Conservation (phyloP, 345 rosid species). For the Orychophragmus violaceus region DNA sequence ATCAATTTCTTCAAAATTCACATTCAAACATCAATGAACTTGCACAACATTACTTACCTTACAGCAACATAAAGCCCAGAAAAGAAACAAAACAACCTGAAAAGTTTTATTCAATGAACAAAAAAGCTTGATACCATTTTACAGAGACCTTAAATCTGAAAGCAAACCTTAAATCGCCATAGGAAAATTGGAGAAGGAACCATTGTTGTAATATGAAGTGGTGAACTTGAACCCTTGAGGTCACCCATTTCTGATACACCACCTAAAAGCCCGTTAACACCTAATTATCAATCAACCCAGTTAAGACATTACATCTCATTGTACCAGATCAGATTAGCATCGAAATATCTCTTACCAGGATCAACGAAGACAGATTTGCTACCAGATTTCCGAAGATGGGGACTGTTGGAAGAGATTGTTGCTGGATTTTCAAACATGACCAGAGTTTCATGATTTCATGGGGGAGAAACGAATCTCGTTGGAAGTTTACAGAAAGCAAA, state of each 20-base stretch:
- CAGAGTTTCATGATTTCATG: conserved; percentile 18
- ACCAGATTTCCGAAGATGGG: conserved; percentile 78
- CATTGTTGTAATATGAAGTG: conserved; percentile 43
- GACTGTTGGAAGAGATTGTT: conserved; percentile 52
- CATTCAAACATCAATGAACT: not conserved
- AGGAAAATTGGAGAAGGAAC: conserved; percentile 76
- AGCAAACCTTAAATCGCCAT: conserved; percentile 90
- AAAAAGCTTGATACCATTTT: no score
- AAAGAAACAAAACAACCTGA: conserved; percentile 72
- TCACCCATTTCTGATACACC: conserved; percentile 44
- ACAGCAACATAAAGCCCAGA: conserved; percentile 88
- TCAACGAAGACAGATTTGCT: conserved; percentile 56
- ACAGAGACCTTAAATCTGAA: no score
- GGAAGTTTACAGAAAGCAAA: not conserved
- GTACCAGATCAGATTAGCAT: no score
- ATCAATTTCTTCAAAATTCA: no score
- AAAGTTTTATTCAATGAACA: no score
- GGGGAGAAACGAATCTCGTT: no score
- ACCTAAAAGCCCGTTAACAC: conserved; percentile 32
- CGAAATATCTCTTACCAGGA: no score
- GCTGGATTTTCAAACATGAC: conserved; percentile 61
- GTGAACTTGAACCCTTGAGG: conserved; percentile 43
- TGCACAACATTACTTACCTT: conserved; percentile 46
- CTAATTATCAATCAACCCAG: no score
- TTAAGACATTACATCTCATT: not conserved